Conservation (phyloP, 2,329 filamentous ascomycete species). For the Arthrobotrys sinensis region DNA sequence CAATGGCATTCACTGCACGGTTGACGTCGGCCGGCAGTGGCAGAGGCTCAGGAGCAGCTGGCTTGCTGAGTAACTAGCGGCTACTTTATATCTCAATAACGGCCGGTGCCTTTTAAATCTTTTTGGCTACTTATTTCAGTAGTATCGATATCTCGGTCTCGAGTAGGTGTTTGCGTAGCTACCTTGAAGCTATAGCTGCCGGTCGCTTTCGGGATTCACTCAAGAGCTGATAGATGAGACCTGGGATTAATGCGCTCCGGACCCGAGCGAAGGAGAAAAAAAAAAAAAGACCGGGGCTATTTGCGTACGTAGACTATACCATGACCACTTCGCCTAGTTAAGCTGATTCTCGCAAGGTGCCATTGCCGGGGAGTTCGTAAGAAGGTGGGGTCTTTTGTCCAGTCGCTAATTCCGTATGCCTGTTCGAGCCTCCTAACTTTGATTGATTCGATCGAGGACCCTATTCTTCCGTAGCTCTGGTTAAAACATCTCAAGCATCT, state of each 20-base stretch:
- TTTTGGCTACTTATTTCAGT: constrained; percentile 22
- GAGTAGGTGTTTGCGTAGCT: constrained; percentile 5
- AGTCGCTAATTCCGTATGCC: constrained; percentile 3
- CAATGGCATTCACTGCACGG: constrained; percentile 40
- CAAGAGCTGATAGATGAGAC: constrained; percentile 11
- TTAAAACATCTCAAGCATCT: constrained; percentile 11
- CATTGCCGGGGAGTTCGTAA: neutral
- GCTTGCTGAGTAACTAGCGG: constrained; percentile 3
- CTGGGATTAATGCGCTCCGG: constrained; percentile 12
- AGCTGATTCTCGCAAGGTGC: constrained; percentile 22
- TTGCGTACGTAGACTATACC: constrained; percentile 9
- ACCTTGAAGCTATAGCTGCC: constrained; percentile 22
- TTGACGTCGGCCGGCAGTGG: constrained; percentile 26
- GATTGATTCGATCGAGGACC: neutral
- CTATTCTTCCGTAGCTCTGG: constrained; percentile 25
- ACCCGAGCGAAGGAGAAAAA: constrained; percentile 9
- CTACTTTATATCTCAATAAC: constrained; percentile 21
- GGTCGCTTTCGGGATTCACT: constrained; percentile 24
- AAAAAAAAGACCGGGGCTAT: neutral
- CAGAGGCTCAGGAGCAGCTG: neutral
- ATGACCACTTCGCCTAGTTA: constrained; percentile 14
- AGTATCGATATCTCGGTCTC: neutral
- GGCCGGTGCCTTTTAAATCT: neutral
- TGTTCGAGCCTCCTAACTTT: constrained; percentile 16
- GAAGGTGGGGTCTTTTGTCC: constrained; percentile 12